Percentiles rank a stretch among this genome's conserved stretches.
These are phyloP conservation scores for Ochetophila trinervis DNA, from an alignment of 306 rosid genomes.

Conservation along the genomic window DNA sequence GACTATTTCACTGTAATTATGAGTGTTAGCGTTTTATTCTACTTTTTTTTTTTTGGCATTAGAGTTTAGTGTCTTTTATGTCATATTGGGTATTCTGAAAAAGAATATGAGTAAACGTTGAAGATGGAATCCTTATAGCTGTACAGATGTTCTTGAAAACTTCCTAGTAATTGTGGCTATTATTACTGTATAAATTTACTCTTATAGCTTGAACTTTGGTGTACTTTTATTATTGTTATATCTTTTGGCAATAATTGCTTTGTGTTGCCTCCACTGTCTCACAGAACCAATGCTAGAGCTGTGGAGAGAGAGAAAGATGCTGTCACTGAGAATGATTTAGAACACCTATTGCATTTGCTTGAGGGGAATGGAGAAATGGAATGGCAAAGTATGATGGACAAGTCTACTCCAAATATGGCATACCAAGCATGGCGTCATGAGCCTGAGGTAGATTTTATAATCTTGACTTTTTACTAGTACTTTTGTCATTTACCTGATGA, in stretches of 20 bases:
- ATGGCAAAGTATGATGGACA: constrained; percentile 89
- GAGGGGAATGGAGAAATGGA: constrained; percentile 75
- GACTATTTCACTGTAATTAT: background rate
- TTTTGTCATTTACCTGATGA: constrained; percentile 19
- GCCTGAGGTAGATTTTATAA: constrained; percentile 63
- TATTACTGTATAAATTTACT: background rate
- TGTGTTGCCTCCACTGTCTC: constrained; percentile 11
- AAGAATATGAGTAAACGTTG: background rate
- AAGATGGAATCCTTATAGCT: background rate
- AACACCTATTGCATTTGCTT: constrained; percentile 69
- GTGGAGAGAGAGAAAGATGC: constrained; percentile 45
- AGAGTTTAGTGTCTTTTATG: background rate
- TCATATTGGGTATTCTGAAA: background rate
- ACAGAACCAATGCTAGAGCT: constrained; percentile 38
- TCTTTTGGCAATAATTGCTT: constrained; percentile 31
- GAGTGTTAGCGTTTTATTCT: background rate
- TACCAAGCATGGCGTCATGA: constrained; percentile 98
- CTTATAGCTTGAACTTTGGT: background rate
- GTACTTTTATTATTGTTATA: background rate
- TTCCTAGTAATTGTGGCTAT: background rate
- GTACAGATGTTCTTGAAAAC: background rate
- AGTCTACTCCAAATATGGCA: constrained; percentile 66
- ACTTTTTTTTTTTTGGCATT: background rate
- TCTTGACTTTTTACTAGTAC: constrained; percentile 17
- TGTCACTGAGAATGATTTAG: constrained; percentile 74